These are phyloP conservation scores for Penicillium longicatenatum DNA, from an alignment of 495 filamentous ascomycete genomes.

Conservation along the genomic window DNA sequence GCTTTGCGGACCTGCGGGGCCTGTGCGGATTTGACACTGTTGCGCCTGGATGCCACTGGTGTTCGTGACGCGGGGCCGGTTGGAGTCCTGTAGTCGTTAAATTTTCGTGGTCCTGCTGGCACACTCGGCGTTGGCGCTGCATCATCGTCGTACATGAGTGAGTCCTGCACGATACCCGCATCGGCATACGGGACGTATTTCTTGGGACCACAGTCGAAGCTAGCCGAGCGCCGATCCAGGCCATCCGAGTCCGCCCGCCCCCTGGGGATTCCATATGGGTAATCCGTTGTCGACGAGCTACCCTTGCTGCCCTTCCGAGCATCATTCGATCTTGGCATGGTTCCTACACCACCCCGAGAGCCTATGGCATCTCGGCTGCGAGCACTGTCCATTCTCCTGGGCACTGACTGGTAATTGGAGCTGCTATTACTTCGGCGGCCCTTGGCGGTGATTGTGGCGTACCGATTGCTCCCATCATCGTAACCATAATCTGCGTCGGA, in stretches of 20 bases:
- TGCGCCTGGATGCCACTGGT: conserved; percentile 52
- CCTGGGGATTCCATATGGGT: conserved; percentile 45
- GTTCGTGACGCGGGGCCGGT: conserved; percentile 49
- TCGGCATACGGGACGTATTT: conserved; percentile 35
- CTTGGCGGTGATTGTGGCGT: conserved; percentile 53
- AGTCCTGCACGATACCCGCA: conserved; percentile 23
- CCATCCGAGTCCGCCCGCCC: conserved; percentile 58
- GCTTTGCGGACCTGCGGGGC: conserved; percentile 39
- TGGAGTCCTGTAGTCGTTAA: conserved; percentile 40
- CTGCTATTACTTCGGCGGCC: conserved; percentile 81
- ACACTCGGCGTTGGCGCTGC: conserved; percentile 89
- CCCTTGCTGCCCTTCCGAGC: conserved; percentile 69
- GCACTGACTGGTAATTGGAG: conserved; percentile 66
- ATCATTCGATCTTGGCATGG: conserved; percentile 28
- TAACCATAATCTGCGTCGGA: conserved; percentile 74
- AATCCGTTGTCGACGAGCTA: conserved; percentile 71
- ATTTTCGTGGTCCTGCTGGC: conserved; percentile 71
- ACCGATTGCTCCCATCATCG: conserved; percentile 64
- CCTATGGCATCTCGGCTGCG: conserved; percentile 45
- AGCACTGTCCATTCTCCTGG: conserved; percentile 66
- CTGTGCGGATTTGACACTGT: conserved; percentile 64
- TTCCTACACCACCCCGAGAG: conserved; percentile 29
- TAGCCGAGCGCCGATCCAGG: conserved; percentile 65
- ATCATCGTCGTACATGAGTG: conserved; percentile 56
- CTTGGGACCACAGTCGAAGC: conserved; percentile 68